Base-by-base conservation (phyloP, 805 yeast genomes). In the Starmera caribaea region DNA sequence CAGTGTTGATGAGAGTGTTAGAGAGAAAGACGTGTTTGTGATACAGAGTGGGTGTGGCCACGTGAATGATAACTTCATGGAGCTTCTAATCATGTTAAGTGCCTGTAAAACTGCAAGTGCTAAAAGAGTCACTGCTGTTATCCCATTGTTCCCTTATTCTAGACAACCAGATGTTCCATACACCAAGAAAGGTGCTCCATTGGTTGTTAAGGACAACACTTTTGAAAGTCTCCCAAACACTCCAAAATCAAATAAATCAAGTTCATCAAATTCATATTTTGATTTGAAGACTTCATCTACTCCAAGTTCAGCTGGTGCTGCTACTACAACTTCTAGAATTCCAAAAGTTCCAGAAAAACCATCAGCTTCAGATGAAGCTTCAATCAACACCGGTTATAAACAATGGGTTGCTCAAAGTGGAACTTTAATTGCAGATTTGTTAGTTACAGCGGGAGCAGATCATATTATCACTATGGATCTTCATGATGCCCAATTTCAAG, bases 51-150 rank as follows among this genome's bases (percentile, higher is more conserved):
- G 96, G 2, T 82, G 94, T 24, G 82, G 89, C 10, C 73, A 81
- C 38, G 62, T 78, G 41, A 92, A 92, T 56, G 98, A 92, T 55
- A 90, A 86, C 57, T 85, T 92, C 44, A 85, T 92, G 94, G 99
- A 92, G 64, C 68, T 92, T 48, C 69, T 92, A 55, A 90, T 94
- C 45, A 73, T 92, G 51, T 83, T 92, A 33, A 79, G 92, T 35
- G 98, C 97, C 39, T 90, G 97, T 63, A 81, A 90, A 51, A 96
- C 97, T 39, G 99, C 98, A 3, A 84, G 96, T 16, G 99, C 99
- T 16, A 82, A 85, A 49, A 86, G 87, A 57, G 89, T 92, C 58
- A 92, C 74, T 16, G 97, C 97, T 11, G 98, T 92, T 27, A 79
- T 92, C 59, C 98, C 99, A 4, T 69, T 88, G 44, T 92, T 92